Evolutionary conservation across 1,139 yeast species (phyloP).

Genomic region (Sugiyamaella xylanicola): DNA sequence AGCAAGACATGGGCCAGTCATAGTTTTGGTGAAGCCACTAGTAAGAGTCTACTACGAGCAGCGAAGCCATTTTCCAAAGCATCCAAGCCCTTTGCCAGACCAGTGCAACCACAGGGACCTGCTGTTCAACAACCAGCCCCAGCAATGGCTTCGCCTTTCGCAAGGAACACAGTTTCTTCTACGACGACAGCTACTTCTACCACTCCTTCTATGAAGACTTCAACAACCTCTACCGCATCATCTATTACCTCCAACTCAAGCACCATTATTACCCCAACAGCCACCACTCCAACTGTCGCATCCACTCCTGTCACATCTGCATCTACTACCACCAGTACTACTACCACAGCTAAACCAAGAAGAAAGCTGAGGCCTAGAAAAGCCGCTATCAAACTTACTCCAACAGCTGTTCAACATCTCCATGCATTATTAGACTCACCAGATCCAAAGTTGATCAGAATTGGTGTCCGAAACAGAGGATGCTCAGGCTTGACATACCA

Average conservation of each 20-base stretch:
- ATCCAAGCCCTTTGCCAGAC: conserved; percentile 14
- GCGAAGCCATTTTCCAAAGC: conserved; percentile 23
- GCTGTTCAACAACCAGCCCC: background rate
- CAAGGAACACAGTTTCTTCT: background rate
- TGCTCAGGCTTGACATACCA: conserved; percentile 94
- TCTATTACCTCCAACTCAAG: background rate
- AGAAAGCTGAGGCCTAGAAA: conserved; percentile 80
- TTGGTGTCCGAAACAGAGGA: conserved; percentile 94
- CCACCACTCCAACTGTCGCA: background rate
- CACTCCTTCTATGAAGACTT: background rate
- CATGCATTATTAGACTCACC: conserved; percentile 71
- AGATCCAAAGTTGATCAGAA: conserved; percentile 81
- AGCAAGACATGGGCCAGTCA: conserved; percentile 25
- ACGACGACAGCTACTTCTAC: background rate
- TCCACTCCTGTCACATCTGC: conserved; percentile 5
- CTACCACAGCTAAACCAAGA: conserved; percentile 41
- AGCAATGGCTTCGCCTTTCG: background rate
- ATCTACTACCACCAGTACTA: conserved; percentile 19
- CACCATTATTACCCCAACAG: background rate
- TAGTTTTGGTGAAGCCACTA: conserved; percentile 17
- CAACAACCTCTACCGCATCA: conserved; percentile 4
- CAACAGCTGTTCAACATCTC: conserved; percentile 73
- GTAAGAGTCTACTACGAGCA: conserved; percentile 13
- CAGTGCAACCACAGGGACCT: conserved; percentile 8
- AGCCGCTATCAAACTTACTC: conserved; percentile 79